A percentile compares a stretch with the other conserved stretches of the same genome.
Conservation (phyloP, 495 filamentous ascomycete species). For the Aspergillus baeticus region DNA sequence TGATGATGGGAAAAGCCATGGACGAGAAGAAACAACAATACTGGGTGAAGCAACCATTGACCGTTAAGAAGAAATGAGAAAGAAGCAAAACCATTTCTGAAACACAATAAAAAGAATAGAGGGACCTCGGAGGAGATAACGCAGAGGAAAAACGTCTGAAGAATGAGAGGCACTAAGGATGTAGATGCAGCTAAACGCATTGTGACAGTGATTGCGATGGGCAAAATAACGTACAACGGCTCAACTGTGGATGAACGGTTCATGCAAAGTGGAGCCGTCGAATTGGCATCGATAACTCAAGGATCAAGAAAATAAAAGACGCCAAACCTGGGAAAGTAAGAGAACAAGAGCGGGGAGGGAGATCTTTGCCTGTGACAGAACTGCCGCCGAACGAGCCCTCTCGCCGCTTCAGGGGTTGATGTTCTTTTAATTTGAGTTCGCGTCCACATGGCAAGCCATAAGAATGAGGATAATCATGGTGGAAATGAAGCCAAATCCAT, state of each 20-base stretch:
- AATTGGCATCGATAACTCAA: slow-evolving; percentile 7
- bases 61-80: slow-evolving; percentile 2
- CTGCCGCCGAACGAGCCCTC: neutral
- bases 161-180: slow-evolving; percentile 7
- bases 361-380: slow-evolving; percentile 13
- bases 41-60: slow-evolving; percentile 4
- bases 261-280: slow-evolving; percentile 21
- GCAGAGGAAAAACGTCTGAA: slow-evolving; percentile 2
- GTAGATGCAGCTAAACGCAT: slow-evolving; percentile 16
- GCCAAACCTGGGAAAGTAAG: slow-evolving; percentile 8
- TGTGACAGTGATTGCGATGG: slow-evolving; percentile 20
- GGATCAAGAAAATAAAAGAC: slow-evolving; percentile 12
- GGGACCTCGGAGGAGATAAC: neutral
- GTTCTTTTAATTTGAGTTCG: slow-evolving; percentile 3
- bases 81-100: slow-evolving; percentile 6
- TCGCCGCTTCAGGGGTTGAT: slow-evolving; percentile 8
- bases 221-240: slow-evolving; percentile 19
- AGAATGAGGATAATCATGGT: slow-evolving; percentile 15
- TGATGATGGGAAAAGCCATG: slow-evolving; percentile 21
- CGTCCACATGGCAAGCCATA: slow-evolving; percentile 8
- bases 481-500: slow-evolving; percentile 11
- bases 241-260: slow-evolving; percentile 20
- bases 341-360: slow-evolving; percentile 2
- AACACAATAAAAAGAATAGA: neutral
- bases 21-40: slow-evolving; percentile 17